Base-by-base conservation (phyloP, 441 rosid species). In the Croton setiger region DNA sequence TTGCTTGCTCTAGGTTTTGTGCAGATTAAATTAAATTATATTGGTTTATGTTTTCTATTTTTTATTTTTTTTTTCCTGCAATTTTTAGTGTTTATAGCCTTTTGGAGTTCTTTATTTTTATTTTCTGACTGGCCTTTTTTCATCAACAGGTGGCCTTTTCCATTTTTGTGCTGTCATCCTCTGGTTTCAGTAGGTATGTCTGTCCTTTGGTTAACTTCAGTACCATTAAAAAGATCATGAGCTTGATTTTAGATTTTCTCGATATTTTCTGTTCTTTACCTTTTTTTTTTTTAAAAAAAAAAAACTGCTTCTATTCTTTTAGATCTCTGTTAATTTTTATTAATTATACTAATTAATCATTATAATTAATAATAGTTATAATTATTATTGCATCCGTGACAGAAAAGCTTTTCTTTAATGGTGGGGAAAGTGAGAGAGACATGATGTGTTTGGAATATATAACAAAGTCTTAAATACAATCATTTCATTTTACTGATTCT, bases 121-220 rank as follows among this genome's bases (percentile, higher is more conserved):
- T 66, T 60, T 9, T 45, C 53, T 55, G 63, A 44, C 71, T 66
- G 61, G 48, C 73, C 63, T 65, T 60, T 43, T 31, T 60, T n/a
- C n/a, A n/a, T n/a, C n/a, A n/a, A n/a, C 69, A 56, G 68, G 60
- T 12, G 66, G 23, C n/a, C n/a, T n/a, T n/a, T n/a, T n/a, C n/a
- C n/a, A n/a, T 67, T 64, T 67, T 71, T 10, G 60, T 66, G 72
- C 78, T 62, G 67, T 31, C 68, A 61, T 58, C 63, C 35, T 70
- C 81, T 33, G 72, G 59, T 58, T 37, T 61, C 60, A 62, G 76
- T 61, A 41, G 73, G 75, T 68, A 73, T 80, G 81, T 83, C 81
- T 76, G 84, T 71, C 62, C 80, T 75, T 74, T 7, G 67, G 63
- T 62, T 60, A 62, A 53, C 43, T 67, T 62, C 18, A 56, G 74